Base-by-base conservation (phyloP, 2,329 filamentous ascomycete species). In the Colletotrichum ledebouriae region DNA sequence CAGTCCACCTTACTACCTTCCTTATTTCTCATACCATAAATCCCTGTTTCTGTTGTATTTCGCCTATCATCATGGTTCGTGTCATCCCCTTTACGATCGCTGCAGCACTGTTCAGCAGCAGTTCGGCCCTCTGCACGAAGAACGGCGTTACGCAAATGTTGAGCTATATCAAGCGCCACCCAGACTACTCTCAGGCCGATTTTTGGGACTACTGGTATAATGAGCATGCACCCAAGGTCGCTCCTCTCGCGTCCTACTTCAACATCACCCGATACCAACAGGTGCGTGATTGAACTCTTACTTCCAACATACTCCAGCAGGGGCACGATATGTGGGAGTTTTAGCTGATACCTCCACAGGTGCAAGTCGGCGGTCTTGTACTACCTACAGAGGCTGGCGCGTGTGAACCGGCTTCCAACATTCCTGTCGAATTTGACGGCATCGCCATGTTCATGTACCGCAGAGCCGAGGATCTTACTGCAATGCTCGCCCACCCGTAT, bases 71-170 rank as follows among this genome's bases (percentile, higher is more conserved):
- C 22, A 70, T 70, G 63, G 59, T 59, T 37, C 67, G 59, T 39
- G 17, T 63, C 42, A 42, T 59, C 17, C 44, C 65, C 15, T 42
- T 67, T 34, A 29, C 58, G 12, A 49, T 53, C 47, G 15, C 29
- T 4, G 47, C 67, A 9, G 56, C 49, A 11, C 63, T 70, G 7
- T 20, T 63, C 41, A 41, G 13, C 10, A 47, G 47, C 52, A 39
- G 47, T 13, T 11, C 53, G 53, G 49, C 53, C 6, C 15, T 42
- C 77, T 85, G 56, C 78, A 55, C 85, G 82, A 73, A 70, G 22
- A 75, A 74, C 0, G 73, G 74, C 1, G 61, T 73, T 3, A 34
- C 67, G 0, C 75, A 77, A 66, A 77, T 77, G 75, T 41, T 75
- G 15, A 76, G 72, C 7, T 75, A 76, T 59, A 73, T 77, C 34